phyloP scores from a whole-genome alignment of 306 rosid genomes.

The Pyrus betulifolia region DNA sequence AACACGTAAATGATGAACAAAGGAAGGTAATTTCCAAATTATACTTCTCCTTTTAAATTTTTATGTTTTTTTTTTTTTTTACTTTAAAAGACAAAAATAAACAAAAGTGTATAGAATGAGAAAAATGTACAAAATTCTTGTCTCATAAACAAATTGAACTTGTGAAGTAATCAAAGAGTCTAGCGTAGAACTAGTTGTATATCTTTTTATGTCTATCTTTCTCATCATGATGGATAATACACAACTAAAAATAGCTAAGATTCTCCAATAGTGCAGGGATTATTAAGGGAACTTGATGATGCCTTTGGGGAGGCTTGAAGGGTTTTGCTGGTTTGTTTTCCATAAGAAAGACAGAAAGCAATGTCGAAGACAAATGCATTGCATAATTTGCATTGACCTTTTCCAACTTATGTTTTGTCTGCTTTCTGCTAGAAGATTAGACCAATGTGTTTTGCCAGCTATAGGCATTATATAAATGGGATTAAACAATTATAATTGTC shows the following conservation, averaged over 20 bases:
- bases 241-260: not conserved
- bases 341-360: constrained; percentile 12
- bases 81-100: too few species aligned
- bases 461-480: constrained; percentile 24
- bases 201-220: too few species aligned
- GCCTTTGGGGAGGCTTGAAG: constrained; percentile 22
- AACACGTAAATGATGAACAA: too few species aligned
- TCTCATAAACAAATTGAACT: too few species aligned
- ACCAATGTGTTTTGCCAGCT: constrained; percentile 30
- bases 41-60: too few species aligned
- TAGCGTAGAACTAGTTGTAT: too few species aligned
- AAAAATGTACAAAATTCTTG: too few species aligned
- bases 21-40: too few species aligned
- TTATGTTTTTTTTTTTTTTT: too few species aligned
- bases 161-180: too few species aligned
- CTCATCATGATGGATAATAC: not conserved
- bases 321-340: constrained; percentile 13
- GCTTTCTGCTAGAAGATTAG: constrained; percentile 17
- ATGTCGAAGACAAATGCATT: constrained; percentile 24
- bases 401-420: constrained; percentile 33
- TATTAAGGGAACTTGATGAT: constrained; percentile 1
- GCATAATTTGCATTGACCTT: constrained; percentile 35
- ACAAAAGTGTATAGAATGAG: too few species aligned
- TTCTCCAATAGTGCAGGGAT: not conserved
- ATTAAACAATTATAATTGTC: constrained; percentile 5